Base-by-base conservation (phyloP, 1,284 basidiomycete species). In the Ustilago sp. region DNA sequence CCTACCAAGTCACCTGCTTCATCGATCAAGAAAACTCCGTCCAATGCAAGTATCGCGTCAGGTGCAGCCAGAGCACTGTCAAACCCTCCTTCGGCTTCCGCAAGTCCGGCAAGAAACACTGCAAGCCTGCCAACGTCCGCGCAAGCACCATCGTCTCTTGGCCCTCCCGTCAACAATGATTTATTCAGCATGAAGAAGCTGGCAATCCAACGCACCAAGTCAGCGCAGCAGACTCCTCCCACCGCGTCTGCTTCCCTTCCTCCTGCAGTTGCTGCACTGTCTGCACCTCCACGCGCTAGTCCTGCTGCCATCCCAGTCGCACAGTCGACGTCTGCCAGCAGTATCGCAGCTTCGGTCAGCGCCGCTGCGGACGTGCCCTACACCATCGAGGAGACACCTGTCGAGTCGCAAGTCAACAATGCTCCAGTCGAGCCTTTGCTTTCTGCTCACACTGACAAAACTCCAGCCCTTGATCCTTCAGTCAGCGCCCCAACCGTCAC, bases 21-120 rank as follows among this genome's bases (percentile, higher is more conserved):
- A 5, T 67, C 70, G 41, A 57, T 73, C 36, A 39, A 38, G 23
- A 63, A 41, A n/a, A 56, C 70, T n/a, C 17, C 61, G 13, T 73
- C 70, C 5, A 67, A 64, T n/a, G 61, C 70, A 31, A 67, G 64
- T 50, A 63, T 73, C 38, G 52, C 60, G 3, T 68, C 64, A 8
- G 58, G 31, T 36, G 34, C 54, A 6, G 52, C 61, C 35, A 73
- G 56, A 38, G 53, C 70, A 8, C 35, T 63, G 47, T 53, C 64
- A 6, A 32, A 38, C 11, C 53, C 61, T 19, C 61, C 64, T 12
- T 61, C 70, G 1, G 62, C 53, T 17, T 43, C 34, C 5, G 41
- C 23, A 2, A 67, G 59, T 41, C 60, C 64, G 6, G 69, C 60
- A 8, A 7, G 47, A 4, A 39, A 19, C 38, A 41, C n/a, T 4